Conservation (phyloP, 177 flowering plant genomes). For the Vitis hybrid region DNA sequence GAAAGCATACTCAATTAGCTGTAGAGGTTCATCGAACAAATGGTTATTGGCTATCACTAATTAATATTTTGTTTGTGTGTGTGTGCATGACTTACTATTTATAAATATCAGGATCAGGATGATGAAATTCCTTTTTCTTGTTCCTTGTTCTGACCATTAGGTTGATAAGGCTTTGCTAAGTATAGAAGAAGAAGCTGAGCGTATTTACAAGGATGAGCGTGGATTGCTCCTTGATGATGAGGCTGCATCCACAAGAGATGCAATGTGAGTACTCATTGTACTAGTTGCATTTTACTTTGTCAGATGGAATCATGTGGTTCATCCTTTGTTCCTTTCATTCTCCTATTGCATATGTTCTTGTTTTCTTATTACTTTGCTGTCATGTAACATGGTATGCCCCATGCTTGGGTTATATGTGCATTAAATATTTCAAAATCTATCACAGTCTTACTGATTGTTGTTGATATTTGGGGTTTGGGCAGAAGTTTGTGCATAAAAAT, state of each 20-base stretch:
- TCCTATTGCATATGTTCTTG: not conserved
- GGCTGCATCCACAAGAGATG: conserved; percentile 92
- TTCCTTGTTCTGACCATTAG: conserved; percentile 28
- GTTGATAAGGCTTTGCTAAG: conserved; percentile 95
- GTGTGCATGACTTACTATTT: not conserved
- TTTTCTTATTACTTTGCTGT: not conserved
- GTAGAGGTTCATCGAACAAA: too few species aligned
- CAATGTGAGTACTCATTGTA: conserved; percentile 58
- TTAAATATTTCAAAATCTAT: too few species aligned
- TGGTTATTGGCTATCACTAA: too few species aligned
- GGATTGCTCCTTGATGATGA: conserved; percentile 84
- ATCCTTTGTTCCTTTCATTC: not conserved
- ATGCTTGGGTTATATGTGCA: not conserved
- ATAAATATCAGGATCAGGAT: not conserved
- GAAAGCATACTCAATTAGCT: too few species aligned
- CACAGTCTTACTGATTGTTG: too few species aligned
- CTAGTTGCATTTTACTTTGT: not conserved
- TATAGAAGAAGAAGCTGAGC: conserved; percentile 92
- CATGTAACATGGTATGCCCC: not conserved
- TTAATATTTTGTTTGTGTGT: too few species aligned
- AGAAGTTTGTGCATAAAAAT: too few species aligned
- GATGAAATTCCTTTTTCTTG: not conserved
- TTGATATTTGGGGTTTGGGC: too few species aligned
- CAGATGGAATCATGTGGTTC: not conserved
- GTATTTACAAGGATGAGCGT: conserved; percentile 88